Base-by-base conservation (phyloP, 805 yeast genomes). In the Yamadazyma sp. region DNA sequence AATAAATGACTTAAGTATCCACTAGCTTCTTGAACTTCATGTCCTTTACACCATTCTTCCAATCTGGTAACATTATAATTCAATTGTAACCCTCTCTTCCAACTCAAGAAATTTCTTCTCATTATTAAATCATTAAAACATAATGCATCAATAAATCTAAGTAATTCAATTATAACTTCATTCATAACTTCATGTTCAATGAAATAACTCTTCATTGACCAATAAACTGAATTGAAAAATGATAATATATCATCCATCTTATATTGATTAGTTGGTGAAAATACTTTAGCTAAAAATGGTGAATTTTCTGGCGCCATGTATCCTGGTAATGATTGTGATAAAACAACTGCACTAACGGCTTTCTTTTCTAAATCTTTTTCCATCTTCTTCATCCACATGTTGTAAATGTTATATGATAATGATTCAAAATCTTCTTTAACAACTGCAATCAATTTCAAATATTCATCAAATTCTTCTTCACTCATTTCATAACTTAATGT, bases 21-120 rank as follows among this genome's bases (percentile, higher is more conserved):
- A 4, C 91, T 76, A 2, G 94, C 95, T 56, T 89, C 96, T 33
- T 84, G 83, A 43, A 93, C 78, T 34, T 84, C 89, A 58, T 91
- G 96, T 6, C 87, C 79, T 66, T 87, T 91, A 63, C 98, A 91
- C 98, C 98, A 93, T 65, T 93, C 99, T 60, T 88, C 97, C 51
- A 93, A 74, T 53, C 98, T 78, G 3, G 98, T 93, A 36, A 89
- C 94, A 60, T 93, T 93, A 66, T 93, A 93, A 59, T 88, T 93
- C 63, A 93, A 79, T 64, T 93, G 98, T 49, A 93, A 74, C 31
- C 98, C 98, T 56, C 98, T 82, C 68, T 91, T 93, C 98, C 98
- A 93, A 8, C 96, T 83, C 55, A 91, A 68, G 65, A 91, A 94
- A 65, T 81, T 83, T 61, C 96, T 78, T 68, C 96, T 81, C 95